Base-by-base conservation (phyloP, 169 alveolate genomes). In the Eimeria praecox region DNA sequence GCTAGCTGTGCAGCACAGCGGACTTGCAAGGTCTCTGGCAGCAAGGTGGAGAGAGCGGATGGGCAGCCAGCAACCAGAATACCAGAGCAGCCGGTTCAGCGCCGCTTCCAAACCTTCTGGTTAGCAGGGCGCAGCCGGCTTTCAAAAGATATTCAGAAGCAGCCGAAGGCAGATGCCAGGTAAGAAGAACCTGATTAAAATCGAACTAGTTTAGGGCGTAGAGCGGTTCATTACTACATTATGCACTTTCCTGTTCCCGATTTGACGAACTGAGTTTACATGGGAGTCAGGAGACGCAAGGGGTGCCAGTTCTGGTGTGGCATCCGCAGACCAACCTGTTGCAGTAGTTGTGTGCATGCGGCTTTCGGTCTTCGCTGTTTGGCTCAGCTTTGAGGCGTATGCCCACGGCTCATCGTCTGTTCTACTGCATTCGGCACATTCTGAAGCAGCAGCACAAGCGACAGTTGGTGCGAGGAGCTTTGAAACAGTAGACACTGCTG, bases 301-400 rank as follows among this genome's bases (percentile, higher is more conserved):
- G 38, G 80, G 49, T 69, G 18, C n/a, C 38, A 16, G 14, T n/a
- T 22, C 38, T 38, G 38, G 73, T 30, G 80, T 35, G 5, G 80
- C 49, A 8, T 69, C 24, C 3, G 24, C 27, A 24, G 18, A 16
- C 80, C 46, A 5, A 14, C 24, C 49, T 27, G 87, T n/a, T 77
- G 87, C 62, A 22, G 87, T 44, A 38, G 46, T n/a, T 35, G 30
- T 38, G 10, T 44, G n/a, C 64, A 8, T 22, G 38, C 38, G 9
- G 33, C 87, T 38, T 42, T 27, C 62, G 0, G 12, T 30, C 52
- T 82, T 12, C 18, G 42, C 71, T 9, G 42, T 82, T 82, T 49
- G 16, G 90, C 71, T 49, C 90, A 82, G 90, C 49, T 52, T 49
- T 46, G 90, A 82, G 73, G 90, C 90, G n/a, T 82, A 82, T 54